Evolutionary conservation across 208 protist species (phyloP), one percentile per base, ranked within the genome.

Genomic region (Crithidia fasciculata): DNA sequence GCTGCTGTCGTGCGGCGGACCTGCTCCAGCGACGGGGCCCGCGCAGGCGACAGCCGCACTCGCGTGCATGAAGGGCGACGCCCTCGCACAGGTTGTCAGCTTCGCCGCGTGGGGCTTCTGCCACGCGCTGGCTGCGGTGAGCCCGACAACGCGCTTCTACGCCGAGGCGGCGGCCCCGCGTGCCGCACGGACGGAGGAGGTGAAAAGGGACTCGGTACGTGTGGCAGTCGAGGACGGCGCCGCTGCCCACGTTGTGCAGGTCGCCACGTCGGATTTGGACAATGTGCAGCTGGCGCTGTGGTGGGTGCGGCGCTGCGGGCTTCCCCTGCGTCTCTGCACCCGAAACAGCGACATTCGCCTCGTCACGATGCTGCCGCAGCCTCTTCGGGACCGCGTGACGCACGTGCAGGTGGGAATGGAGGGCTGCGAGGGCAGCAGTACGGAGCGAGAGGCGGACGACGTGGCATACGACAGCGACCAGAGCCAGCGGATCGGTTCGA

Each of bases 271-370:
- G 8, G 59, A 63, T 15, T 5, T 16, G 59, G 41, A 28, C 16
- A 7, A 7, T 13, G n/a, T 63, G 12, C 41, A 63, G n/a, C 41
- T 8, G 8, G 39, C 43, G n/a, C n/a, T 19, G 39, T 63, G 59
- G 59, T 63, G 59, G 59, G 59, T 63, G 41, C n/a, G 5, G 43
- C 45, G n/a, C 41, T 63, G 59, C 41, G 59, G 41, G 36, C 59
- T 52, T 4, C 59, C 59, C 5, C 41, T 63, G 59, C 41, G 43
- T 4, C 43, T 63, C 41, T 41, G 50, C 59, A 63, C 16, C 41
- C 59, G 41, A n/a, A 63, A 63, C 59, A 41, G 9, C 59, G 41
- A 63, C 41, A 8, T 10, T 5, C 59, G 59, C 59, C 59, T 63
- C 41, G 41, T 63, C 59, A 8, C 59, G 39, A 12, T 63, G 59